Base-by-base conservation (phyloP, 2,329 filamentous ascomycete species). In the Sarocladiaceae sp. region DNA sequence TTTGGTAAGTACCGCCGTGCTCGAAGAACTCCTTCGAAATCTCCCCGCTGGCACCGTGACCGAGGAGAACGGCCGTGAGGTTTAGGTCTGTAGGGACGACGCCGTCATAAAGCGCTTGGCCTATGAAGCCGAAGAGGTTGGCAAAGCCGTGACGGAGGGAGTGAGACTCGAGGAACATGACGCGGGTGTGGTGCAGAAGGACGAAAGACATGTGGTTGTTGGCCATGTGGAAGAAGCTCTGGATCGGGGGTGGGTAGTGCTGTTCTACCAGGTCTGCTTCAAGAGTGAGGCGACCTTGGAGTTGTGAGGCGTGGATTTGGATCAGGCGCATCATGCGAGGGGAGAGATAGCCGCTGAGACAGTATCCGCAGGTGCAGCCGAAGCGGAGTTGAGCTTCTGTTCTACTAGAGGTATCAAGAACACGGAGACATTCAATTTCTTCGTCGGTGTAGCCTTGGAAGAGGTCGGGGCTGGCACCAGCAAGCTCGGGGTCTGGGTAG, bases 321-420 rank as follows among this genome's bases (percentile, higher is more conserved):
- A 48, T 6, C 4, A 17, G 44, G 4, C 26, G 11, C 10, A 15
- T 22, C 28, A 48, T 33, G 17, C 44, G 7, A 20, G 44, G 44
- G n/a, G 44, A 48, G 13, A 48, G 25, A 17, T 18, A 48, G 26
- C 44, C 44, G 44, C 28, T 28, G 25, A 33, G 5, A 17, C 44
- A 48, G 2, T 15, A n/a, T 4, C 26, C 44, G 33, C 44, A 48
- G 26, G 44, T 31, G 26, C 44, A 48, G n/a, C 44, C 44, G 44
- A 31, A 48, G 15, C 44, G 25, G 15, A 48, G 8, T 28, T 33
- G 44, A 15, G 17, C 25, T 4, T 31, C n/a, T 4, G 44, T 31
- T 22, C 25, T 31, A n/a, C 4, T 31, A n/a, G 7, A 31, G 3
- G 13, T 31, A 17, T 48, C 44, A 4, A 48, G 26, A 22, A 48